These are phyloP conservation scores for Nannochloropsis gaditana DNA, from an alignment of 108 stramenopile genomes.

Conservation along the genomic window DNA sequence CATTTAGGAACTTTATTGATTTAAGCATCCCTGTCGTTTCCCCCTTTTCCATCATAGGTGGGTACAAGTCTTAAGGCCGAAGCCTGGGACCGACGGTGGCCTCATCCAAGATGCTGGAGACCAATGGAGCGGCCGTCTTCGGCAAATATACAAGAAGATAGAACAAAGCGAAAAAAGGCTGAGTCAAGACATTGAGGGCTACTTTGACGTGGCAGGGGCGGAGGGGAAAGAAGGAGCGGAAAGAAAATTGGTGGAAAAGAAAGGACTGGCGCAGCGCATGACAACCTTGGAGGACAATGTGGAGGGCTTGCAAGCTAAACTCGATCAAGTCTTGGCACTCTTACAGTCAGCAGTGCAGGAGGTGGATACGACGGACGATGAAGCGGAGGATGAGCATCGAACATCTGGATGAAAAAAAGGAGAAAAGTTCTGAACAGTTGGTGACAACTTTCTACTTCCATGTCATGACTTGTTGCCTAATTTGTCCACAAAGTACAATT, in stretches of 20 bases:
- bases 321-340: not conserved
- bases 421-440: too few species aligned
- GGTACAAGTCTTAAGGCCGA: not conserved
- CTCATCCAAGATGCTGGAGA: not conserved
- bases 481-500: too few species aligned
- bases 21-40: not conserved
- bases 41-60: not conserved
- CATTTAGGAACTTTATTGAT: too few species aligned
- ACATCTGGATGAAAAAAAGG: too few species aligned
- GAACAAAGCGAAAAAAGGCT: not conserved
- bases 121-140: not conserved
- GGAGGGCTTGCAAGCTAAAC: not conserved
- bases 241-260: not conserved
- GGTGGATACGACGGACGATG: not conserved
- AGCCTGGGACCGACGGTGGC: not conserved
- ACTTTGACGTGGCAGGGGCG: slow-evolving; percentile 7
- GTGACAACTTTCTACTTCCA: too few species aligned
- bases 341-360: not conserved
- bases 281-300: not conserved
- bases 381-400: not conserved
- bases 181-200: slow-evolving; percentile 15
- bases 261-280: not conserved
- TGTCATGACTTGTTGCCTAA: too few species aligned
- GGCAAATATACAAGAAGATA: slow-evolving; percentile 20
- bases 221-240: slow-evolving; percentile 7